Evolutionary conservation across 805 yeast species (phyloP).

Genomic region (Hanseniaspora occidentalis): DNA sequence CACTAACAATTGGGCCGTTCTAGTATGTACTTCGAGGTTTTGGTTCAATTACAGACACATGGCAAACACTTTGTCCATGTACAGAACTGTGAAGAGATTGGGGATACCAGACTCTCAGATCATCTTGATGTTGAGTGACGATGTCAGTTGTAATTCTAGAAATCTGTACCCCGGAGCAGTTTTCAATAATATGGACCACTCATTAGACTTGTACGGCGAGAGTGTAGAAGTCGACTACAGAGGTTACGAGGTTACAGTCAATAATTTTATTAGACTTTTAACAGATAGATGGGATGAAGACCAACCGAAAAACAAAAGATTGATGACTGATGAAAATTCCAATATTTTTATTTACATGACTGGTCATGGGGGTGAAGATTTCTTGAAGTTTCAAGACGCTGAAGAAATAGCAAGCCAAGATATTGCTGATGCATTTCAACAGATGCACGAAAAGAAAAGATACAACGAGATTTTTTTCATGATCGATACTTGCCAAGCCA

Average conservation of each 20-base stretch:
- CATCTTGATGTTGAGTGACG: slow-evolving; percentile 91
- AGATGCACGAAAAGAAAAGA: slow-evolving; percentile 91
- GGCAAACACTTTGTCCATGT: slow-evolving; percentile 91
- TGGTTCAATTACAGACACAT: slow-evolving; percentile 98
- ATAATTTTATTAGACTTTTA: slow-evolving; percentile 79
- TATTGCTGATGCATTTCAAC: slow-evolving; percentile 92
- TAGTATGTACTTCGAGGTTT: slow-evolving; percentile 90
- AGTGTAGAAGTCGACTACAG: slow-evolving; percentile 92
- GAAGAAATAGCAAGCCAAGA: slow-evolving; percentile 94
- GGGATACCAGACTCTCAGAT: slow-evolving; percentile 98
- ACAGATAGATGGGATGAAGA: slow-evolving; percentile 95
- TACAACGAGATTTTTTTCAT: slow-evolving; percentile 92
- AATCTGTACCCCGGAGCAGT: slow-evolving; percentile 94
- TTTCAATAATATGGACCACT: slow-evolving; percentile 86
- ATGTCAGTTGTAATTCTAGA: slow-evolving; percentile 92
- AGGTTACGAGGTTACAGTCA: slow-evolving; percentile 97
- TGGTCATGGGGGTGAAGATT: slow-evolving; percentile 98
- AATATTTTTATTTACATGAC: slow-evolving; percentile 92
- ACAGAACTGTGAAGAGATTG: slow-evolving; percentile 86
- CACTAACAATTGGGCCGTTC: slow-evolving; percentile 63
- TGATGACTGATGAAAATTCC: slow-evolving; percentile 85
- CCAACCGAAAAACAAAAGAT: slow-evolving; percentile 84
- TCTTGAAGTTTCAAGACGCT: slow-evolving; percentile 94
- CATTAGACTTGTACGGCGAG: slow-evolving; percentile 86
- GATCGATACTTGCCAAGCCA: slow-evolving; percentile 99